Evolutionary conservation across 805 yeast genomes (phyloP).

Genomic region (Kodamaea jinghongensis): DNA sequence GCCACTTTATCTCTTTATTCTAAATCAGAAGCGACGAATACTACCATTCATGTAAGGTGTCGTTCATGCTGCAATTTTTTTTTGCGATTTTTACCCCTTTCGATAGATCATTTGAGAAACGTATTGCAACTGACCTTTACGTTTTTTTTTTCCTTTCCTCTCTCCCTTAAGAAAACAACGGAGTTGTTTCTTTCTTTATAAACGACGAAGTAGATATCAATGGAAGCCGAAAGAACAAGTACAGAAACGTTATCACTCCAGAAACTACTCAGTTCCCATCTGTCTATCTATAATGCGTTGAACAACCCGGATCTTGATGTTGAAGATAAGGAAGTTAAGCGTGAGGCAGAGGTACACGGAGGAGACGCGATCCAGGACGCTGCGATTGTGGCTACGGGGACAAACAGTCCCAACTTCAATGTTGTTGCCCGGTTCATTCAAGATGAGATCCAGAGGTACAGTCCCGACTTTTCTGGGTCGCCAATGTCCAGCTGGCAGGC

Average conservation of each 20-base stretch:
- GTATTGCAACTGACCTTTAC: no score
- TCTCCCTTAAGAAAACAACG: no score
- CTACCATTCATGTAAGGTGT: no score
- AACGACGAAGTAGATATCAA: background rate
- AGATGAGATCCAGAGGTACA: background rate
- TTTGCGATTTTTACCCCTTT: no score
- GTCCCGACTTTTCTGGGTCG: slow-evolving; percentile 12
- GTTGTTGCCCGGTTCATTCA: background rate
- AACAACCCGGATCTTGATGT: slow-evolving; percentile 41
- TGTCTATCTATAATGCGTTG: slow-evolving; percentile 37
- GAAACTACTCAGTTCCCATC: slow-evolving; percentile 35
- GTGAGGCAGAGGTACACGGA: background rate
- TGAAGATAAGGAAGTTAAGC: background rate
- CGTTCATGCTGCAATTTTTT: no score
- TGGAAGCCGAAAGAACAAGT: slow-evolving; percentile 1
- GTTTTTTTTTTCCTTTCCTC: no score
- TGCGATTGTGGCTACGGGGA: no score
- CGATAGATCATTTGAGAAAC: no score
- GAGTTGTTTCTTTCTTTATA: background rate
- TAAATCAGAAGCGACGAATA: no score
- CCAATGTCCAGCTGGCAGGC: slow-evolving; percentile 30
- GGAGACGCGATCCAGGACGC: no score
- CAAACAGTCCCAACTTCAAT: no score
- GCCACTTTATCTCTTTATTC: no score
- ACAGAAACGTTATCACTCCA: slow-evolving; percentile 1